phyloP scores from a whole-genome alignment of 2,329 filamentous ascomycete genomes.

The Rugonectria rugulosa region DNA sequence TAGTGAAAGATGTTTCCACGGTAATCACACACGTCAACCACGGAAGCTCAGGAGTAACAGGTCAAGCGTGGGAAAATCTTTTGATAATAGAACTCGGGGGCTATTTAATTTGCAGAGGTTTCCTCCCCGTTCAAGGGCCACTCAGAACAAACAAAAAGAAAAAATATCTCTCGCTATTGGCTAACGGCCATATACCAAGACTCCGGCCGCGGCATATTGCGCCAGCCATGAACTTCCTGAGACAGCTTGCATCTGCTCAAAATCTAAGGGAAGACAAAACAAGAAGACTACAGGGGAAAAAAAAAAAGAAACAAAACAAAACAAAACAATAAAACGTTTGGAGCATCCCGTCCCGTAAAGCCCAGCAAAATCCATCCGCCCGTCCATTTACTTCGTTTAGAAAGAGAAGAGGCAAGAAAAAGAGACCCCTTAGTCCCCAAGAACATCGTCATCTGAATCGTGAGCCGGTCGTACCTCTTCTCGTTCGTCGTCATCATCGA shows the following conservation, averaged over 20 bases:
- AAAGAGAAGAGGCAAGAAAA: not conserved
- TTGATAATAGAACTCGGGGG: constrained; percentile 13
- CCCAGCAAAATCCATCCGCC: constrained; percentile 18
- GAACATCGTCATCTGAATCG: constrained; percentile 53
- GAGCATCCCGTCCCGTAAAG: constrained; percentile 20
- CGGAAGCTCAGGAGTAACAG: too few relatives aligned
- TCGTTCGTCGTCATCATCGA: constrained; percentile 47
- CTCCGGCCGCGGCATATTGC: constrained; percentile 27
- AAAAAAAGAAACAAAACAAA: not conserved
- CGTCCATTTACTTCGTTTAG: constrained; percentile 4
- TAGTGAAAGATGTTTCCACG: not conserved
- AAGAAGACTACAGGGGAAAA: constrained; percentile 19
- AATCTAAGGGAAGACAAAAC: constrained; percentile 22
- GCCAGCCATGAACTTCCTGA: constrained; percentile 31
- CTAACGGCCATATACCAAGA: constrained; percentile 33
- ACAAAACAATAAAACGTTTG: not conserved
- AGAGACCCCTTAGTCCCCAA: constrained; percentile 51
- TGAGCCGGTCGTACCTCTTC: constrained; percentile 41
- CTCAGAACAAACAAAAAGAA: constrained; percentile 19
- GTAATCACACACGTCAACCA: too few relatives aligned
- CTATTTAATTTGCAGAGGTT: constrained; percentile 26
- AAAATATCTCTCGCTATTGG: constrained; percentile 15
- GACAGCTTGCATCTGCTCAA: constrained; percentile 12
- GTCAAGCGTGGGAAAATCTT: constrained; percentile 11
- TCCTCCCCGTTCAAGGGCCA: constrained; percentile 20